Conservation (phyloP, 1,284 basidiomycete genomes). For the Rhodofomes roseus region DNA sequence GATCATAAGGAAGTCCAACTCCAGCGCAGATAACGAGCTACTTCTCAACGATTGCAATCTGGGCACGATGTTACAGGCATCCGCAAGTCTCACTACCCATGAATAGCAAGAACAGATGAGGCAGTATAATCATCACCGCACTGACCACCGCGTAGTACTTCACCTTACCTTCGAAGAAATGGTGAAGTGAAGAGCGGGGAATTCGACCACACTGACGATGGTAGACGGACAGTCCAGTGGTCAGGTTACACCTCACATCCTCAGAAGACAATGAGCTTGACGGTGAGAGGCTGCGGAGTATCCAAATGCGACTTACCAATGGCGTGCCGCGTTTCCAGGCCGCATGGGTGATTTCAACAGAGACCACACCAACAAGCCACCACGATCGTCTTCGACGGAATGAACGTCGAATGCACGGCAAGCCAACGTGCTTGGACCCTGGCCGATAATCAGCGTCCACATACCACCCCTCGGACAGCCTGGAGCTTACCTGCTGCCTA, state of each 20-base stretch:
- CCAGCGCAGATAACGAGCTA: too few relatives aligned
- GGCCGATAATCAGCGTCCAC: background rate
- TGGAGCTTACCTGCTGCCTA: slow-evolving; percentile 5
- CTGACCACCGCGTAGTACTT: too few relatives aligned
- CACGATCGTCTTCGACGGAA: background rate
- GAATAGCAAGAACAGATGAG: too few relatives aligned
- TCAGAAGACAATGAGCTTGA: background rate
- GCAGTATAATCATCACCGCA: too few relatives aligned
- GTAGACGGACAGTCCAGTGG: background rate
- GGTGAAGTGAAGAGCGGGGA: background rate
- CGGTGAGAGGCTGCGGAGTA: background rate
- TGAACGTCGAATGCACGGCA: background rate
- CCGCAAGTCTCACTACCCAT: too few relatives aligned
- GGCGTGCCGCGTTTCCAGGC: background rate
- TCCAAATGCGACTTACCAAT: background rate
- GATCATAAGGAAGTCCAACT: too few relatives aligned
- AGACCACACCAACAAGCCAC: background rate
- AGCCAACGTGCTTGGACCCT: background rate
- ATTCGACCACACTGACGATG: background rate
- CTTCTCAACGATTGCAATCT: too few relatives aligned
- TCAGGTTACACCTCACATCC: background rate
- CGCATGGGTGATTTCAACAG: background rate
- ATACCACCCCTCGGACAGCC: too few relatives aligned
- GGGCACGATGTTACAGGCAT: too few relatives aligned
- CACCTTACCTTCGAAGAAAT: background rate